These are phyloP conservation scores for Sphaceloma murrayae DNA, from an alignment of 2,329 filamentous ascomycete species.

Conservation along the genomic window DNA sequence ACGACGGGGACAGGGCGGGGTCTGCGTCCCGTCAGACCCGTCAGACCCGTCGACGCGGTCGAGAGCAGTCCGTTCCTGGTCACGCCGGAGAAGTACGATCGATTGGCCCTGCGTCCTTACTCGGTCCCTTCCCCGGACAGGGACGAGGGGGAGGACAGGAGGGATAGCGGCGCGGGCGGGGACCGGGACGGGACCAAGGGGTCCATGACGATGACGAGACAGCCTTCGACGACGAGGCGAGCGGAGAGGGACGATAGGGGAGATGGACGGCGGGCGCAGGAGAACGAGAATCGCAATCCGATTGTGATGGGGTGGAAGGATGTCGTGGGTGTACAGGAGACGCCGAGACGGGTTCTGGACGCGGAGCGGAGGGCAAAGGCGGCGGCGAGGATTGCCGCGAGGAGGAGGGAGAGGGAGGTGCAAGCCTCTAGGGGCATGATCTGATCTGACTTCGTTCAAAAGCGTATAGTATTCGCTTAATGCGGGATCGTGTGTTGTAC, in stretches of 20 bases:
- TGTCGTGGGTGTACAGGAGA: background rate
- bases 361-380: constrained; percentile 13
- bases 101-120: constrained; percentile 2
- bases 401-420: constrained; percentile 16
- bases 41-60: background rate
- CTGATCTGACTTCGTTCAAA: no score
- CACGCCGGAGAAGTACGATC: background rate
- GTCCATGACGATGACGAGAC: no score
- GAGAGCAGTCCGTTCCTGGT: constrained; percentile 1
- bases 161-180: background rate
- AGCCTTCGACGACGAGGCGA: background rate
- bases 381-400: constrained; percentile 13
- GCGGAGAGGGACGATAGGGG: background rate
- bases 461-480: no score
- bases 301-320: constrained; percentile 5
- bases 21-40: background rate
- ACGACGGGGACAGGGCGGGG: no score
- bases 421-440: no score
- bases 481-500: no score
- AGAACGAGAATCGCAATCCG: background rate
- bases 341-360: constrained; percentile 8
- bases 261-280: background rate
- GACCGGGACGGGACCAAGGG: background rate
- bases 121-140: background rate
- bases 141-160: background rate